These are phyloP conservation scores for Solanum rostratum DNA, from an alignment of 257 asterid species.

Conservation along the genomic window DNA sequence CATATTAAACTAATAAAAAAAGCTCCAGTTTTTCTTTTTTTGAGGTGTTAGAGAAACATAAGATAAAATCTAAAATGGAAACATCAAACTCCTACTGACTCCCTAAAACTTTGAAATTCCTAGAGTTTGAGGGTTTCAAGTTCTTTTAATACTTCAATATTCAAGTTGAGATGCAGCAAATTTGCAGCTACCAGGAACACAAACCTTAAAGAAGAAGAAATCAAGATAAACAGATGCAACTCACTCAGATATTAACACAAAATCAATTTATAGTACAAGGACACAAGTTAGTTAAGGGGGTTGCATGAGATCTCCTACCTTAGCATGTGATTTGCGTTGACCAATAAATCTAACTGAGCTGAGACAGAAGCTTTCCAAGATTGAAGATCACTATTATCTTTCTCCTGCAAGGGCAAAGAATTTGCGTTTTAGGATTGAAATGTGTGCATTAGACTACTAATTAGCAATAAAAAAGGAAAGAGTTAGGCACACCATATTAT, in stretches of 20 bases:
- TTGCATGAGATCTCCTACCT: constrained; percentile 44
- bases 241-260: background rate
- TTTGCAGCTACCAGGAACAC: background rate
- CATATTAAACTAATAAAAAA: background rate
- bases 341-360: constrained; percentile 47
- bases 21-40: background rate
- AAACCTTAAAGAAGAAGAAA: background rate
- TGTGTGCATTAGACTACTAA: background rate
- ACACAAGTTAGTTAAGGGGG: background rate
- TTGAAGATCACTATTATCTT: constrained; percentile 47
- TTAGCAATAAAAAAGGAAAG: background rate
- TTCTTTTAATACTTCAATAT: background rate
- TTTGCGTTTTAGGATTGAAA: background rate
- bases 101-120: background rate
- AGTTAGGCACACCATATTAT: constrained; percentile 35
- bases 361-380: constrained; percentile 57
- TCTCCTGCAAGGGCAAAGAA: constrained; percentile 36
- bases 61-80: background rate
- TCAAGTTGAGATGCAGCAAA: background rate
- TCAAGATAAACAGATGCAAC: background rate
- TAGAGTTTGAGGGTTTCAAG: background rate
- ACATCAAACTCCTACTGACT: background rate
- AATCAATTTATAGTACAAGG: background rate
- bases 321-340: constrained; percentile 51
- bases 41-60: background rate